A percentile compares a stretch with the other conserved stretches of the same genome.
phyloP scores from a whole-genome alignment of 163 green algal genomes.

The Prototheca wickerhamii region DNA sequence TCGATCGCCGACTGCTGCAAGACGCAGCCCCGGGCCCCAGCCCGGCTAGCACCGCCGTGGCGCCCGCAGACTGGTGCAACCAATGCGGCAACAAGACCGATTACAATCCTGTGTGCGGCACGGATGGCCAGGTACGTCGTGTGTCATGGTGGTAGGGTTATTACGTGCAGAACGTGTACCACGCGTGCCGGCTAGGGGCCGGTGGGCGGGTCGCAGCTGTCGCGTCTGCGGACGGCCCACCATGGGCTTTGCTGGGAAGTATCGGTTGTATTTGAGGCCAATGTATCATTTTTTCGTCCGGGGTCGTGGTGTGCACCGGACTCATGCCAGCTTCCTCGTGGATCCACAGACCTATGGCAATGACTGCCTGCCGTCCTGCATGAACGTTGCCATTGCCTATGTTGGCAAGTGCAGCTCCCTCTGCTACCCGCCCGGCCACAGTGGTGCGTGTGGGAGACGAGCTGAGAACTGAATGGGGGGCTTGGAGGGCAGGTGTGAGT shows the following conservation, averaged over 20 bases:
- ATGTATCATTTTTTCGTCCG: no score
- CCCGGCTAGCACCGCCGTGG: background rate
- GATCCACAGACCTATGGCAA: slow-evolving; percentile 23
- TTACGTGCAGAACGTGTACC: background rate
- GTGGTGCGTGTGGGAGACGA: background rate
- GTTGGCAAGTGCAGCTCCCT: background rate
- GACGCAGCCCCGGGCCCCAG: background rate
- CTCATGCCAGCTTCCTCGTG: no score
- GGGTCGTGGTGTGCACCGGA: no score
- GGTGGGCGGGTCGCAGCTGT: background rate
- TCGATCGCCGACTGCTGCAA: background rate
- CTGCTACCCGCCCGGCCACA: slow-evolving; percentile 13
- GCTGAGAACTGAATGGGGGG: background rate
- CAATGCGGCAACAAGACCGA: slow-evolving; percentile 1
- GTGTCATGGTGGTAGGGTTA: background rate
- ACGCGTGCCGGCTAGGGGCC: no score
- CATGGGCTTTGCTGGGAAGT: background rate
- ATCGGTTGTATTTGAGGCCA: no score
- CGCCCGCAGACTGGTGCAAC: slow-evolving; percentile 5
- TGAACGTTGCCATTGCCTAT: slow-evolving; percentile 3
- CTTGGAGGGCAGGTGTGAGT: background rate
- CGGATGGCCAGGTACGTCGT: slow-evolving; percentile 6
- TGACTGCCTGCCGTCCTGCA: slow-evolving; percentile 13
- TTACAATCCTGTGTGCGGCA: slow-evolving; percentile 17
- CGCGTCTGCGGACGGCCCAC: background rate